These are phyloP conservation scores for Saccharomyces hybrid DNA, from an alignment of 1,139 yeast species.

Conservation along the genomic window DNA sequence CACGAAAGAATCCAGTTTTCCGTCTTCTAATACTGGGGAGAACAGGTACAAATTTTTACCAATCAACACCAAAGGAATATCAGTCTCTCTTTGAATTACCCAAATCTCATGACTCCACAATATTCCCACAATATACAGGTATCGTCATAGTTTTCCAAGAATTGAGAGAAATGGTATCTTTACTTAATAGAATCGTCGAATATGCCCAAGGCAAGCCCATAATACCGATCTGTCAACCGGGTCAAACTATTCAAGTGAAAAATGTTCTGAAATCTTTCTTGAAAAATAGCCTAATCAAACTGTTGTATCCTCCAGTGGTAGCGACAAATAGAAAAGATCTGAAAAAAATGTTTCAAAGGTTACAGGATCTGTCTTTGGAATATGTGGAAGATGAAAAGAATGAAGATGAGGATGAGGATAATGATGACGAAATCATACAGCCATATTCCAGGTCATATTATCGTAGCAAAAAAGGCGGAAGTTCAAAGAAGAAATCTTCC, in stretches of 20 bases:
- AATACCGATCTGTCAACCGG: constrained; percentile 24
- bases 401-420: too few species aligned
- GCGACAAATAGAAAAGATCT: constrained; percentile 10
- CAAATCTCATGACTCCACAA: constrained; percentile 13
- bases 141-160: constrained; percentile 25
- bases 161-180: constrained; percentile 19
- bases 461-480: too few species aligned
- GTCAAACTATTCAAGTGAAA: constrained; percentile 23
- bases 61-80: constrained; percentile 19
- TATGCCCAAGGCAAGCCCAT: constrained; percentile 18
- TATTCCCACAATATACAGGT: constrained; percentile 17
- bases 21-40: constrained; percentile 24
- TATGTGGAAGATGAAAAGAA: too few species aligned
- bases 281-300: constrained; percentile 15
- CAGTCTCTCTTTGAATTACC: constrained; percentile 20
- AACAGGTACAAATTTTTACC: constrained; percentile 21
- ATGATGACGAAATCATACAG: too few species aligned
- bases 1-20: constrained; percentile 14
- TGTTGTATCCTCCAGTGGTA: constrained; percentile 23
- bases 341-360: too few species aligned
- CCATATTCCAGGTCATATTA: too few species aligned
- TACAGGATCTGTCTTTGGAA: too few species aligned
- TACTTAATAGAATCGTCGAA: constrained; percentile 20
- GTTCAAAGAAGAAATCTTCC: constrained; percentile 21
- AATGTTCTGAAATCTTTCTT: constrained; percentile 18